Base-by-base conservation (phyloP, 2,329 filamentous ascomycete genomes). In the Curvularia lunata region DNA sequence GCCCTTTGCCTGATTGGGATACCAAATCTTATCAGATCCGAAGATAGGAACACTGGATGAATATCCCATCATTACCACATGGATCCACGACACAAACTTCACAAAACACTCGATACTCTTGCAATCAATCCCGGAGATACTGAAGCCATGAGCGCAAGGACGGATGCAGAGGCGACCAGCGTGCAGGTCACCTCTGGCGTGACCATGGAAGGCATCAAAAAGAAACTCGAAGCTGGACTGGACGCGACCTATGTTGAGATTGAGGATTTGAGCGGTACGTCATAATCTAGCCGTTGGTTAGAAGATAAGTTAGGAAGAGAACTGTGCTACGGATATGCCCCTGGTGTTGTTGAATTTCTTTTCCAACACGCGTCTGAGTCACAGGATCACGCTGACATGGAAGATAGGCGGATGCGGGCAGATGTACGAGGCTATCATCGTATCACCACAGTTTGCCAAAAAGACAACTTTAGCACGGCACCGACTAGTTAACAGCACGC, bases 221-320 rank as follows among this genome's bases (percentile, higher is more conserved):
- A 81, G 42, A 90, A 89, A 58, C 84, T 97, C 66, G 84, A 82
- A 37, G 81, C 89, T 67, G 86, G 88, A 64, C 82, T 97, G 53
- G 83, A 86, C 56, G 92, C 92, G 21, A 83, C 84, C 27, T 86
- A 96, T 79, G 92, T 97, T 63, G 88, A 95, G 70, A 92, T 97
- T 67, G 90, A 91, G 64, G 94, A 98, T 79, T 87, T 96, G 83
- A 97, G 92, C 64, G 94, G 93, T 96, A 85, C 58, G 82, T 37
- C 37, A 23, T 32, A 18, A 18, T 46, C 5, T 12, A 30, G 7
- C 55, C 51, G 23, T 27, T 50, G 23, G n/a, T 12, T 19, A 38
- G 13, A 8, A 27, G 13, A 27, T 10, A 10, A 46, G 8, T 13
- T 4, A 16, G 18, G 6, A 21, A 18, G 16, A 16, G 5, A 7